Conservation (phyloP, 2,329 filamentous ascomycete species). For the Arthrobotrys iridis region DNA sequence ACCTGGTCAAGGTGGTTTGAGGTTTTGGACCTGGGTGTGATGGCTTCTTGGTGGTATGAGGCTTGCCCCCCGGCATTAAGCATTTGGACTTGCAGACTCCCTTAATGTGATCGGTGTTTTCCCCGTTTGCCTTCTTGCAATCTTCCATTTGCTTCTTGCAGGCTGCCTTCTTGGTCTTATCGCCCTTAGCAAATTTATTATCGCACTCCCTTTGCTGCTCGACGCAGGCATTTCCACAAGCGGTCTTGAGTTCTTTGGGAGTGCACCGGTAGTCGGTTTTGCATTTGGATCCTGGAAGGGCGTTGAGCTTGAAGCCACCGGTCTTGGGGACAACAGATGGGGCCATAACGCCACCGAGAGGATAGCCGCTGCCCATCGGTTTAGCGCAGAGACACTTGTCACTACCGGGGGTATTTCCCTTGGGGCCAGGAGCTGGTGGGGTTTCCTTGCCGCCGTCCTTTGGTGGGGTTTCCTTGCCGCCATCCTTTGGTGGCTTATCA, state of each 20-base stretch:
- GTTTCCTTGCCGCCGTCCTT: not conserved
- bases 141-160: not conserved
- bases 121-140: not conserved
- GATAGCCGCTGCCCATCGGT: not conserved
- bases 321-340: not conserved
- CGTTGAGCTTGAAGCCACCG: constrained; percentile 11
- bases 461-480: constrained; percentile 2
- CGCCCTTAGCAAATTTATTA: not conserved
- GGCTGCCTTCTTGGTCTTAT: constrained; percentile 3
- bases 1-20: not conserved
- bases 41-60: not conserved
- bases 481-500: not conserved
- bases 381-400: not conserved
- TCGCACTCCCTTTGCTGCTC: constrained; percentile 15
- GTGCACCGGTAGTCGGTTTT: constrained; percentile 21
- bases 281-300: constrained; percentile 11
- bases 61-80: no score
- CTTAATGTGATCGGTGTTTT: not conserved
- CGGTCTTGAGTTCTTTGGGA: not conserved
- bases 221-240: constrained; percentile 23
- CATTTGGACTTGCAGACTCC: not conserved
- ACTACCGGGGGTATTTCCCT: not conserved
- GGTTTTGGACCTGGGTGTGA: not conserved
- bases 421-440: not conserved
- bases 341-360: not conserved